phyloP scores from a whole-genome alignment of 176 grass and related monocot species.

The Aegilops longissima region DNA sequence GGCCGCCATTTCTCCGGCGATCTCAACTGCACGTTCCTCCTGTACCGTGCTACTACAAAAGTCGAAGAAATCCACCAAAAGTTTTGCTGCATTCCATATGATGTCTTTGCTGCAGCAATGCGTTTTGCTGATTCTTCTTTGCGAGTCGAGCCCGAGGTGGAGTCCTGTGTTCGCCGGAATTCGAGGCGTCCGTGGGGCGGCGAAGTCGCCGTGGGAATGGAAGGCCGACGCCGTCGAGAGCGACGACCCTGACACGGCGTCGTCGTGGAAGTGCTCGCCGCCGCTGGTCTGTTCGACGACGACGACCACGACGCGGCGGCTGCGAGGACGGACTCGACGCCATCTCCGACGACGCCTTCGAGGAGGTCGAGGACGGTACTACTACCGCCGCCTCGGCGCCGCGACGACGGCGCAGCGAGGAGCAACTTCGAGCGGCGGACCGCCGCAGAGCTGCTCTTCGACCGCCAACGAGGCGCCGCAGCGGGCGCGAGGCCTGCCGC shows the following conservation, averaged over 20 bases:
- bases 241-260: slow-evolving; percentile 33
- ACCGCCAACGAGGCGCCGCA: slow-evolving; percentile 66
- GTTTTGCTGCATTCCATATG: neutral
- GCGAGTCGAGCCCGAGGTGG: slow-evolving; percentile 26
- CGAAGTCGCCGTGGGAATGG: slow-evolving; percentile 31
- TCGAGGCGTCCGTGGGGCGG: slow-evolving; percentile 24
- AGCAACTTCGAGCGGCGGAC: neutral
- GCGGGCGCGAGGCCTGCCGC: too few species aligned
- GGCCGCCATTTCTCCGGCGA: slow-evolving; percentile 44
- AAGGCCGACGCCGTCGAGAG: slow-evolving; percentile 22
- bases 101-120: neutral
- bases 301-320: neutral
- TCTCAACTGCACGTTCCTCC: slow-evolving; percentile 29
- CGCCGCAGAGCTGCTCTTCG: slow-evolving; percentile 62
- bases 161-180: slow-evolving; percentile 32
- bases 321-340: slow-evolving; percentile 18
- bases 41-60: slow-evolving; percentile 20
- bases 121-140: neutral
- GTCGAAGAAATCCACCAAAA: neutral
- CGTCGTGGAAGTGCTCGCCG: slow-evolving; percentile 51
- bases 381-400: slow-evolving; percentile 21
- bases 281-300: slow-evolving; percentile 57
- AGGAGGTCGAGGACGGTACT: slow-evolving; percentile 70
- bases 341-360: slow-evolving; percentile 38
- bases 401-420: neutral